Evolutionary conservation across 2,329 filamentous ascomycete species (phyloP).

Genomic region (Aspergillus cejpii): DNA sequence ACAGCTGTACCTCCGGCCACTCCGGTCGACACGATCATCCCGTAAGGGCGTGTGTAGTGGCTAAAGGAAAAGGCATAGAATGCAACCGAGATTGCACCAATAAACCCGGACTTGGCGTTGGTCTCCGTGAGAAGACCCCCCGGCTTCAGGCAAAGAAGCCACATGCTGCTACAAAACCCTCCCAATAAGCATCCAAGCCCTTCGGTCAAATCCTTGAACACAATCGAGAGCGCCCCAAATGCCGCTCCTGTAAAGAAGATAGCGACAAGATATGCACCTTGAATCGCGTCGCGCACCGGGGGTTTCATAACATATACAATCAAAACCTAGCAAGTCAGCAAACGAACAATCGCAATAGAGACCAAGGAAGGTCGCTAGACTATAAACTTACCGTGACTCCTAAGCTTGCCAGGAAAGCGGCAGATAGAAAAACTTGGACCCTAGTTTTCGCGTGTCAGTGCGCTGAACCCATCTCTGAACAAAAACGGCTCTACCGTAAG

Average conservation of each 20-base stretch:
- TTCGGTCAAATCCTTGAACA: conserved; percentile 78
- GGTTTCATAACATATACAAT: conserved; percentile 83
- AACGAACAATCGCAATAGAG: not conserved
- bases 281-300: conserved; percentile 66
- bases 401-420: conserved; percentile 64
- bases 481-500: conserved; percentile 45
- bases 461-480: not conserved
- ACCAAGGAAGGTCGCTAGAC: not conserved
- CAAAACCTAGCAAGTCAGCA: conserved; percentile 48
- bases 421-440: conserved; percentile 72
- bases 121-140: conserved; percentile 65
- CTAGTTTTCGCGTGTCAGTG: conserved; percentile 19
- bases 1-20: conserved; percentile 74
- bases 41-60: conserved; percentile 69
- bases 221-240: conserved; percentile 64
- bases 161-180: conserved; percentile 82
- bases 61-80: conserved; percentile 72
- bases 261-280: conserved; percentile 82
- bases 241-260: conserved; percentile 64
- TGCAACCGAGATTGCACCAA: conserved; percentile 61
- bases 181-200: conserved; percentile 82
- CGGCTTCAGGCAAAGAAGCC: conserved; percentile 70
- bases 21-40: conserved; percentile 66
- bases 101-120: conserved; percentile 64
- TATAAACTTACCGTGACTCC: conserved; percentile 54